Evolutionary conservation across 495 filamentous ascomycete species (phyloP), one percentile per base, ranked within the genome.

Genomic region (Aspergillus avenaceus): DNA sequence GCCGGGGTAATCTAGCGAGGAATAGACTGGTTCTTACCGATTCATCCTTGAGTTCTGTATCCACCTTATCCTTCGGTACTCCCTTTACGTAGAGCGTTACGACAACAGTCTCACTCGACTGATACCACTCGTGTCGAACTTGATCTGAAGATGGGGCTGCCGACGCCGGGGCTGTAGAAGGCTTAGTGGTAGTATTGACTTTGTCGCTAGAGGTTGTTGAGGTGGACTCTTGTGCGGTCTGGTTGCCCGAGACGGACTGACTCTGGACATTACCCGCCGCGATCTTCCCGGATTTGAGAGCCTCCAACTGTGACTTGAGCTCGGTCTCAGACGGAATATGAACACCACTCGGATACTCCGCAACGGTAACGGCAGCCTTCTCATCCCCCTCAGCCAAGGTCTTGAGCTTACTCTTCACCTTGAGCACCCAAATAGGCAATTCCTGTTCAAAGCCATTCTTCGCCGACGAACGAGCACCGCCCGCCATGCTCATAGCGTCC

Each of bases 81-180:
- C 84, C 84, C 62, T 89, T 91, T 3, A 82, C 84, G 45, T 88
- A 82, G 8, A 92, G 70, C 0, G 83, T 83, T 47, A 91, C 77
- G 13, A 83, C 80, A 23, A 91, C 82, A 13, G 71, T 77, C 3
- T 82, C 77, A 6, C 61, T 58, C 3, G 81, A 87, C 58, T 92
- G 88, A 69, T 88, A 91, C 85, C 86, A 91, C 45, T 91, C 88
- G 56, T 90, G 80, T 9, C 86, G 77, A 50, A 90, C 81, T 64
- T 88, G 88, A 12, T 66, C 58, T 26, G 58, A 48, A 4, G 40
- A 24, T 42, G 54, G 16, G n/a, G 56, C 23, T 45, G 42, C 45
- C 8, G 54, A 8, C 5, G 27, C 45, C 0, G 49, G 36, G 16
- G 53, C 28, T 9, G 47, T n/a, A 25, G 22, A 44, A 24, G 50